These are phyloP conservation scores for Coccomyxa sp. DNA, from an alignment of 139 green algal species.

Conservation along the genomic window DNA sequence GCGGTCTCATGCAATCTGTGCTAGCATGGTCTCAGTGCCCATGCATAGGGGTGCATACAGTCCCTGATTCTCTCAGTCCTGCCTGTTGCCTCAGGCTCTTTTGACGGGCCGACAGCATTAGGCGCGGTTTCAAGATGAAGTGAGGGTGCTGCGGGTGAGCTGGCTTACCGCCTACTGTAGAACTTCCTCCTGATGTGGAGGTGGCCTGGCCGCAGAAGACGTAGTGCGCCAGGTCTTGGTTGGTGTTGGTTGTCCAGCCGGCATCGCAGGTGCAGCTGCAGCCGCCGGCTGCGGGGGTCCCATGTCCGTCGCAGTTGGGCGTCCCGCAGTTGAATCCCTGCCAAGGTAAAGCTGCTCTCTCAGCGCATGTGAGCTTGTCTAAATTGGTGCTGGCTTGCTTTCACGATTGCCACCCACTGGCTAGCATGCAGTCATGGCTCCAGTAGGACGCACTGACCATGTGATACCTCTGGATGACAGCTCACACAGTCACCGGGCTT, in stretches of 20 bases:
- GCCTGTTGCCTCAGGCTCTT: not conserved
- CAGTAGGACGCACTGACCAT: no score
- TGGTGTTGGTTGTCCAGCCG: not conserved
- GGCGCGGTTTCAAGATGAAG: not conserved
- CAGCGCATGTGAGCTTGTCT: no score
- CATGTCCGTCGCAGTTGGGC: not conserved
- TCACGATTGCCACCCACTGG: no score
- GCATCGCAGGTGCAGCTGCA: not conserved
- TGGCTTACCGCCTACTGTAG: no score
- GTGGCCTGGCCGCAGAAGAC: not conserved
- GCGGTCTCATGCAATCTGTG: no score
- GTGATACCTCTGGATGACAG: not conserved
- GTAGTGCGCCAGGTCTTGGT: not conserved
- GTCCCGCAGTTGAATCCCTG: not conserved
- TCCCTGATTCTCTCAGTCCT: not conserved
- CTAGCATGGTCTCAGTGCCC: not conserved
- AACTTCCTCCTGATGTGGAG: no score
- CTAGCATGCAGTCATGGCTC: no score
- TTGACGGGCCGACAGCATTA: not conserved
- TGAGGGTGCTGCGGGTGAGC: not conserved
- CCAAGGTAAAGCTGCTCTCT: not conserved
- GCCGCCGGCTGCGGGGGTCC: not conserved
- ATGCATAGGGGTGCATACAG: not conserved
- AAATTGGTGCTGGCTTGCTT: no score
- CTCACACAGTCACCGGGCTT: not conserved